Evolutionary conservation across 208 protist genomes (phyloP).

Genomic region (Leishmania lainsoni): DNA sequence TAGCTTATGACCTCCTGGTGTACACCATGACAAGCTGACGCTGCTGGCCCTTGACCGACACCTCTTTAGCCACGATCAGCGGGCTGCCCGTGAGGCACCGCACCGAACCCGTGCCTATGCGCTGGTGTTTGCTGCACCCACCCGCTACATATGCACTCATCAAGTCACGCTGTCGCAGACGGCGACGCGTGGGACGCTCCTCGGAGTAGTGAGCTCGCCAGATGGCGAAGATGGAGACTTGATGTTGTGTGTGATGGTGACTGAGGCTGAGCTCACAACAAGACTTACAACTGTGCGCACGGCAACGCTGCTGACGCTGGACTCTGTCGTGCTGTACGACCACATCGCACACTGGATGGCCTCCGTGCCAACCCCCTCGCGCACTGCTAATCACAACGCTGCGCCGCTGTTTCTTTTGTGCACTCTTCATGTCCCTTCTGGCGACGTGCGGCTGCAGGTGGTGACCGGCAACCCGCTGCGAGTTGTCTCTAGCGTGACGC

Average conservation of each 20-base stretch:
- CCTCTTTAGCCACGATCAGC: slow-evolving; percentile 10
- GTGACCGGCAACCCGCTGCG: slow-evolving; percentile 35
- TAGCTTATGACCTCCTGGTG: slow-evolving; percentile 30
- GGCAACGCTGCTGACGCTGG: slow-evolving; percentile 20
- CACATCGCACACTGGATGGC: slow-evolving; percentile 37
- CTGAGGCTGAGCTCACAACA: slow-evolving; percentile 4
- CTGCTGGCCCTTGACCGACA: slow-evolving; percentile 26
- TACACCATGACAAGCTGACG: slow-evolving; percentile 21
- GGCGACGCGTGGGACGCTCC: slow-evolving; percentile 19
- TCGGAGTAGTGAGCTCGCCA: slow-evolving; percentile 18
- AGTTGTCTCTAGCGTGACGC: slow-evolving; percentile 20
- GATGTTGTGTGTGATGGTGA: slow-evolving; percentile 26
- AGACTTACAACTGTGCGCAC: slow-evolving; percentile 26
- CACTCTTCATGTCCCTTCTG: neutral
- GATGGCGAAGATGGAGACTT: slow-evolving; percentile 28
- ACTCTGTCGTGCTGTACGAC: slow-evolving; percentile 19
- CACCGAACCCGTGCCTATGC: slow-evolving; percentile 3
- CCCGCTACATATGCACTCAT: slow-evolving; percentile 28
- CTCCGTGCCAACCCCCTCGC: slow-evolving; percentile 21
- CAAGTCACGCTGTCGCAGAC: slow-evolving; percentile 17
- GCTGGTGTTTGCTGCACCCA: slow-evolving; percentile 15
- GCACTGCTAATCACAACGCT: neutral
- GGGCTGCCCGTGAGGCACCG: neutral
- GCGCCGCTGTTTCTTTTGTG: slow-evolving; percentile 29
- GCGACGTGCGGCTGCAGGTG: slow-evolving; percentile 31